phyloP scores from a whole-genome alignment of 352 stramenopile species.

The Globisporangium iwayamae region DNA sequence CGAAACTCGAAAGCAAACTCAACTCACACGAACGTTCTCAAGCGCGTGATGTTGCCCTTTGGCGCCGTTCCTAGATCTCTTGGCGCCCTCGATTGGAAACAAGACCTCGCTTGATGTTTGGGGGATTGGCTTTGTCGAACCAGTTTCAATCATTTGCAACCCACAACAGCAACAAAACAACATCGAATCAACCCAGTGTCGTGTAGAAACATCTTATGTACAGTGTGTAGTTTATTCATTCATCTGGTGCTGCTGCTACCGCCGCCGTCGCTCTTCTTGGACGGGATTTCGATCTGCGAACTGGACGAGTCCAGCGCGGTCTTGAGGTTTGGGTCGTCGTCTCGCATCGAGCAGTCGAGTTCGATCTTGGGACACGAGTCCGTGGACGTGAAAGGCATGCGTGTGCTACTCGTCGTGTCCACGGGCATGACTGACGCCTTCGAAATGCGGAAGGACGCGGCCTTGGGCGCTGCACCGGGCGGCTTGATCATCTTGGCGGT shows the following conservation, averaged over 20 bases:
- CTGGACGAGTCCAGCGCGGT: constrained; percentile 11
- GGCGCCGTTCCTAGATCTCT: not conserved
- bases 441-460: constrained; percentile 26
- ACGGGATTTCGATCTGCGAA: constrained; percentile 26
- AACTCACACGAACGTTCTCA: too few relatives aligned
- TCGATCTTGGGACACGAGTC: constrained; percentile 5
- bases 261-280: constrained; percentile 11
- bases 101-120: too few relatives aligned
- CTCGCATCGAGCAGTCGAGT: constrained; percentile 10
- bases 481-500: constrained; percentile 9
- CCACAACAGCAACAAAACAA: not conserved
- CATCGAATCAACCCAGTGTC: not conserved
- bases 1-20: too few relatives aligned
- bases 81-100: not conserved
- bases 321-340: not conserved
- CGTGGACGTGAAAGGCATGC: not conserved
- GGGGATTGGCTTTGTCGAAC: constrained; percentile 4
- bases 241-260: not conserved
- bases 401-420: constrained; percentile 15
- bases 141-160: not conserved
- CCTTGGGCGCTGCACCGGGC: constrained; percentile 3
- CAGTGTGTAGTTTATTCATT: not conserved
- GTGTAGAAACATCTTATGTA: not conserved
- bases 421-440: constrained; percentile 69
- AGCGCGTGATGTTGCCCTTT: not conserved